Conservation (phyloP, 202 grass and related monocot species). For the Cymbopogon flexuosus region DNA sequence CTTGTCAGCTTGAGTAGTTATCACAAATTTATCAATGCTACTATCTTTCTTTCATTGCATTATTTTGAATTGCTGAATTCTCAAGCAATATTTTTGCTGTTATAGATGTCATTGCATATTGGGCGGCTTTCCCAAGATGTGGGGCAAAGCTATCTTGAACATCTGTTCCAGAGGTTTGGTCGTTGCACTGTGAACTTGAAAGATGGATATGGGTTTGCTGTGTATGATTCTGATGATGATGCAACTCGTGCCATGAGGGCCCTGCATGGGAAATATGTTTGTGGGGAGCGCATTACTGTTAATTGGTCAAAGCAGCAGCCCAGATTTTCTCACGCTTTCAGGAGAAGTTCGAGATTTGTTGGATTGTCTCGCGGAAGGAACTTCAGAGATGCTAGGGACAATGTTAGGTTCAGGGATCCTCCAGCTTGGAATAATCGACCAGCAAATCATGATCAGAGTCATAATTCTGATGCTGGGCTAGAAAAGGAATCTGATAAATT, state of each 20-base stretch:
- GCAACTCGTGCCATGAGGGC: constrained; percentile 41
- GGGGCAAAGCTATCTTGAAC: constrained; percentile 38
- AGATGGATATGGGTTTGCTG: constrained; percentile 57
- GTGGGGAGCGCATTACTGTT: constrained; percentile 48
- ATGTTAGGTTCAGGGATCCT: constrained; percentile 28
- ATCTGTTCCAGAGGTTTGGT: constrained; percentile 50
- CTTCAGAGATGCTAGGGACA: constrained; percentile 23
- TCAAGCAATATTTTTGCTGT: constrained; percentile 19
- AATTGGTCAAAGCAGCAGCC: constrained; percentile 60
- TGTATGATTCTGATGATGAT: constrained; percentile 42
- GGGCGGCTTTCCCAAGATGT: constrained; percentile 42
- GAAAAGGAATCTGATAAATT: constrained; percentile 25
- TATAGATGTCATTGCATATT: constrained; percentile 65
- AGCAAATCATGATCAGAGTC: neutral
- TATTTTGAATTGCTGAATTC: neutral
- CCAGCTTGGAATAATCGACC: constrained; percentile 13
- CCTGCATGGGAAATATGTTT: constrained; percentile 37
- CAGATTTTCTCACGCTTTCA: constrained; percentile 20
- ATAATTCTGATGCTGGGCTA: constrained; percentile 14
- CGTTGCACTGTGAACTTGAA: constrained; percentile 41
- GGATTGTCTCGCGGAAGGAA: constrained; percentile 19
- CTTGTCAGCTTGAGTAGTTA: neutral
- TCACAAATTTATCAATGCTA: neutral
- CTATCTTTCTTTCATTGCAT: constrained; percentile 12
- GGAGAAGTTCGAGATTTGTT: constrained; percentile 28